Base-by-base conservation (phyloP, 768 basidiomycete genomes). In the Suillus subluteus region DNA sequence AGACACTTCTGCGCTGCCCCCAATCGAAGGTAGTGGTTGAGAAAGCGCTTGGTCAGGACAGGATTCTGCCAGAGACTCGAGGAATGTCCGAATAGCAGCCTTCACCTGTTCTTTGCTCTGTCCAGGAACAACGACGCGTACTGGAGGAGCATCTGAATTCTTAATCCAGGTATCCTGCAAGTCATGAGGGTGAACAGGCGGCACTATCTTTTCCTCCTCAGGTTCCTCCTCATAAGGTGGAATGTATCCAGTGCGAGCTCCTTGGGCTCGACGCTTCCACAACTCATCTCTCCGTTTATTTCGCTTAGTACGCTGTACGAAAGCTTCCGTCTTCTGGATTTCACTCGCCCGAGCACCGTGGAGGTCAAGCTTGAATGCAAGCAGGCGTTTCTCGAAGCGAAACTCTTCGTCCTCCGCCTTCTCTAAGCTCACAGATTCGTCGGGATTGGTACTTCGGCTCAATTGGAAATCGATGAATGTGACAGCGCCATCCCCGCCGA, bases 381-480 rank as follows among this genome's bases (percentile, higher is more conserved):
- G 83, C 64, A 84, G 82, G 62, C 87, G 80, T 81, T 87, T 84
- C 67, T 89, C 89, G 66, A 81, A 48, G 18, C 72, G 74, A 40
- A 88, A 77, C 23, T 87, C 83, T 1, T 74, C 78, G 6, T 74
- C 73, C 21, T 77, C 78, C 2, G 83, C 82, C 13, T 68, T 71
- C 26, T 69, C 68, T 18, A 88, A 74, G 18, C 74, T 73, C 5
- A 84, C 64, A 0, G 74, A 72, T 5, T 76, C 40, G 32, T 78
- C 75, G 23, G 79, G 75, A 30, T 66, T 66, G 2, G 67, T 62
- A 9, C 77, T 76, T 46, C 75, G 72, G 66, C 81, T 82, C 55
- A 78, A 74, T 50, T 85, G 82, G 73, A 89, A 88, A 73, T 89
- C 83, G 69, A 86, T 83, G 61, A 89, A 76, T 54, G 80, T 85